Evolutionary conservation across 768 basidiomycete genomes (phyloP), one percentile per base, ranked within the genome.

Genomic region (Dictyophora rubrovolvata): DNA sequence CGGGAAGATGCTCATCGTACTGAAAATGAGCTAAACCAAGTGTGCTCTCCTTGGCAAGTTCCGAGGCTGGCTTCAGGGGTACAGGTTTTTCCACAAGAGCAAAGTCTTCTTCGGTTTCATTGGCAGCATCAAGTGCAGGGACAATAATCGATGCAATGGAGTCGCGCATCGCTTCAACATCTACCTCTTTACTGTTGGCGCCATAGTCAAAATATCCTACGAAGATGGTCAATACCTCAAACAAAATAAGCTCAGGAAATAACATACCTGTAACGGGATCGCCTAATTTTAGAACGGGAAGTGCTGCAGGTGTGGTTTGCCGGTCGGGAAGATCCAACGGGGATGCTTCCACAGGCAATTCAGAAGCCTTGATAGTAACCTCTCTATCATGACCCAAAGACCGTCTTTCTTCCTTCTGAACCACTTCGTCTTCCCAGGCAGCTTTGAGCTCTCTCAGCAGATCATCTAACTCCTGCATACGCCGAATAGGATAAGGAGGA

Each of bases 391-490:
- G 63, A 47, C 22, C 16, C 20, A 18, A 22, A 35, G 17, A 54
- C 47, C 10, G 58, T 53, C 48, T 81, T 66, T 93, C 89, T 68
- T 90, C 93, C 50, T 83, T 77, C 37, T 83, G 75, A 48, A 91
- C 77, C 14, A 89, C 81, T 63, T 93, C 91, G 63, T 96, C 93
- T 67, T 95, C 92, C 84, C 91, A 93, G 22, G 79, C 85, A 52
- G 77, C 76, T 66, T 86, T 88, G 16, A 85, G 80, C 28, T 76
- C 75, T 35, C 78, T 73, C n/a, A 95, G 78, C 57, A 85, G 78
- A 21, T 85, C 80, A 65, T 98, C 93, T 6, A 97, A 74, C 64
- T 89, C 86, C 65, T 89, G 87, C 92, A 98, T 96, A 50, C 80
- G 80, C 2, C 80, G 76, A 46, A 99, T 81, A 7, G 93, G 87